Conservation (phyloP, 2,329 filamentous ascomycete genomes). For the Talaromyces islandicus region DNA sequence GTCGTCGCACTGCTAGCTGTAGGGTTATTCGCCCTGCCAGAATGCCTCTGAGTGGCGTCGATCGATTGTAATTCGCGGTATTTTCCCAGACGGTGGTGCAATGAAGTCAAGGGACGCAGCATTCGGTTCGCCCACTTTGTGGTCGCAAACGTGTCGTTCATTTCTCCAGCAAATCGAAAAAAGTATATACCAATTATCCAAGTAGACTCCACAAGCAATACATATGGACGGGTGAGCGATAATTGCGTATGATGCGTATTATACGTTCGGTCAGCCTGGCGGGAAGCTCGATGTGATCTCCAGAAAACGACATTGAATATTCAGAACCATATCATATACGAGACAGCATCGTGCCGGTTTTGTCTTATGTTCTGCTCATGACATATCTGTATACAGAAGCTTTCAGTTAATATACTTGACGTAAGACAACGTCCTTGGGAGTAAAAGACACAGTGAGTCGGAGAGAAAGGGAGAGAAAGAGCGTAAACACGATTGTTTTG, state of each 20-base stretch:
- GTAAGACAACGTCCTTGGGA: not conserved
- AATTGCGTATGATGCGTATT: not conserved
- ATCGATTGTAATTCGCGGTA: slow-evolving; percentile 29
- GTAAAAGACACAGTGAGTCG: not conserved
- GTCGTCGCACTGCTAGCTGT: slow-evolving; percentile 1
- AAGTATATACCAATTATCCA: not conserved
- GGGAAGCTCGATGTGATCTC: not conserved
- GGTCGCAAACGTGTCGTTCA: slow-evolving; percentile 34
- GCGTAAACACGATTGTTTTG: not conserved
- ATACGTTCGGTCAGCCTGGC: not conserved
- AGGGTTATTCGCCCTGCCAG: slow-evolving; percentile 11
- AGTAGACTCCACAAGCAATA: not conserved
- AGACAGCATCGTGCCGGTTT: not conserved
- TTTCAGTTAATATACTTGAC: not conserved
- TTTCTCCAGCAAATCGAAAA: slow-evolving; percentile 11
- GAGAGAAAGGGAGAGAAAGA: not conserved
- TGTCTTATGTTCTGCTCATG: not conserved
- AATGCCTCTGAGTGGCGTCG: slow-evolving; percentile 18
- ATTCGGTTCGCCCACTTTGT: slow-evolving; percentile 40
- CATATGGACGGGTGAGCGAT: not conserved
- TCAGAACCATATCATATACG: not conserved
- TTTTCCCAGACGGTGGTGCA: slow-evolving; percentile 36
- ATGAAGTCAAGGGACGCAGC: slow-evolving; percentile 35
- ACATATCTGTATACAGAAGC: not conserved
- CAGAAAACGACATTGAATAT: not conserved